phyloP scores from a whole-genome alignment of 1,284 basidiomycete species.

The Bjerkandera adusta region DNA sequence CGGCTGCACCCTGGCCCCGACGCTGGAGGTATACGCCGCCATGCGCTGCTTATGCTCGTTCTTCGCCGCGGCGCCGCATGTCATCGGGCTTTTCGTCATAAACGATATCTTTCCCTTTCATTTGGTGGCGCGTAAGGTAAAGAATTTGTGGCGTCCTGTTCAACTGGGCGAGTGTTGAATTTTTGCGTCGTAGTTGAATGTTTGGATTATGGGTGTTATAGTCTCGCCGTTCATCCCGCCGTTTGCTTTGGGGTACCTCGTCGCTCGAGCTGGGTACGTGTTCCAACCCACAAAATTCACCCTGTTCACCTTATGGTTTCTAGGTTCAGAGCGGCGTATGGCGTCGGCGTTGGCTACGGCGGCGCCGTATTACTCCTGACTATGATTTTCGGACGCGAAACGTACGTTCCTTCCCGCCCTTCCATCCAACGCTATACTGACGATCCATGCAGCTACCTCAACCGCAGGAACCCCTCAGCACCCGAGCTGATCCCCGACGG shows the following conservation, averaged over 20 bases:
- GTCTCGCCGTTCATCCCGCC: constrained; percentile 64
- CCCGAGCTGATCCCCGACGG: background rate
- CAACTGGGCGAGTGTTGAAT: background rate
- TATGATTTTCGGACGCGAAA: constrained; percentile 59
- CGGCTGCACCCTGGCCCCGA: constrained; percentile 53
- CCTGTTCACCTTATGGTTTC: too few species aligned
- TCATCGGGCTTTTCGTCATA: constrained; percentile 57
- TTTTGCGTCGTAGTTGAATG: constrained; percentile 44
- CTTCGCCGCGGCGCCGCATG: constrained; percentile 47
- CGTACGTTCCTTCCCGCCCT: constrained; percentile 37
- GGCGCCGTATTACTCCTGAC: constrained; percentile 56
- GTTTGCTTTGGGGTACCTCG: constrained; percentile 68
- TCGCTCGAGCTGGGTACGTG: constrained; percentile 50
- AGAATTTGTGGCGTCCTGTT: background rate
- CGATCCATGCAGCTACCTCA: constrained; percentile 57
- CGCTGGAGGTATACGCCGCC: constrained; percentile 50
- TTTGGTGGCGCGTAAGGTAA: constrained; percentile 65
- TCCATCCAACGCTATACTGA: background rate
- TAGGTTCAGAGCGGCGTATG: constrained; percentile 73
- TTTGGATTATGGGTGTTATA: constrained; percentile 74
- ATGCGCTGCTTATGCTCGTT: constrained; percentile 72
- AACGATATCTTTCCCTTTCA: constrained; percentile 76
- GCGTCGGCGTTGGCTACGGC: constrained; percentile 61
- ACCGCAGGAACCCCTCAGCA: constrained; percentile 42
- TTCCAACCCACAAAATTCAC: too few species aligned